Conservation (phyloP, 2,329 filamentous ascomycete genomes). For the Cercospora citrullina region DNA sequence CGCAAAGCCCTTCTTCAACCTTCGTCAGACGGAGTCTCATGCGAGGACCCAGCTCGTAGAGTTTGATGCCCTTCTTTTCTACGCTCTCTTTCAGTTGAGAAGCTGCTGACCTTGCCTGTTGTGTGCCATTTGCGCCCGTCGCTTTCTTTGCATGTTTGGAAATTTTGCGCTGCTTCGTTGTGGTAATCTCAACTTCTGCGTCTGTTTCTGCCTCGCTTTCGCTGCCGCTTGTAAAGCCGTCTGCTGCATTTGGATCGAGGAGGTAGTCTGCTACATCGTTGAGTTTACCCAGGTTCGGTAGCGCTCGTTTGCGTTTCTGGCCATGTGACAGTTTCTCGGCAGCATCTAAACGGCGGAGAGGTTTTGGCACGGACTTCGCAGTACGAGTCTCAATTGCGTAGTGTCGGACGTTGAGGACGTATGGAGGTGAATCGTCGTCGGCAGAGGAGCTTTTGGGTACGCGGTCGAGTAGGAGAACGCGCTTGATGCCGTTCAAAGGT, state of each 20-base stretch:
- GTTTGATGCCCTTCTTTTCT: constrained; percentile 83
- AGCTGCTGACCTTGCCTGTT: background rate
- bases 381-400: constrained; percentile 92
- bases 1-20: constrained; percentile 90
- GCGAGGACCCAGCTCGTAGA: constrained; percentile 87
- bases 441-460: constrained; percentile 51
- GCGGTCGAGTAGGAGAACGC: constrained; percentile 86
- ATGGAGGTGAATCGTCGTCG: constrained; percentile 45
- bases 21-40: constrained; percentile 89
- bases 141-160: constrained; percentile 48
- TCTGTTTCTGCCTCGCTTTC: constrained; percentile 94
- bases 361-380: constrained; percentile 74
- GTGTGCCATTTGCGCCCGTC: constrained; percentile 40
- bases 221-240: constrained; percentile 87
- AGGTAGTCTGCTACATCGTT: constrained; percentile 95
- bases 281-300: constrained; percentile 87
- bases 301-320: constrained; percentile 44
- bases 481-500: constrained; percentile 85
- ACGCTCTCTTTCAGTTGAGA: constrained; percentile 53
- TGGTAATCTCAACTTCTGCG: constrained; percentile 84
- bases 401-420: constrained; percentile 84
- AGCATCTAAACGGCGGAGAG: constrained; percentile 78
- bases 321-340: constrained; percentile 74
- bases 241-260: constrained; percentile 71
- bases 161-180: constrained; percentile 61